Base-by-base conservation (phyloP, 352 stramenopile genomes). In the Pythium chondricola region DNA sequence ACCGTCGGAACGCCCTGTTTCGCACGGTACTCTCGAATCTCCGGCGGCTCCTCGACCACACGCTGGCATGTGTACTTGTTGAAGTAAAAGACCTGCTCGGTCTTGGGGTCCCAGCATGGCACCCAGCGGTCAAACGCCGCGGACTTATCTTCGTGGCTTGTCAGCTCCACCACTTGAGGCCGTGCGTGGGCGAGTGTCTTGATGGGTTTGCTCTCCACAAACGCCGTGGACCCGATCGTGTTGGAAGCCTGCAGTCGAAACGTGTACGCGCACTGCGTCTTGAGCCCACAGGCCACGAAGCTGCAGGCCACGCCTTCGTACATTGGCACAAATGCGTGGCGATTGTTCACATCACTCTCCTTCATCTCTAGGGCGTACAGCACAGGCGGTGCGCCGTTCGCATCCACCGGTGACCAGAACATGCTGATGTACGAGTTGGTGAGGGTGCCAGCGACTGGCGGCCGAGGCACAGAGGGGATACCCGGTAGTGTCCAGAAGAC, bases 31-130 rank as follows among this genome's bases (percentile, higher is more conserved):
- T 65, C 58, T 0, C 44, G 46, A 1, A 91, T 25, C 21, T 91
- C 80, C 7, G 32, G 54, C 16, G 75, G 74, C 36, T 88, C 76
- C 4, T 81, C 63, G 0, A 61, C 82, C 27, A 84, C 75, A 13
- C 70, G 76, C 49, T 88, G 75, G 29, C 73, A 82, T 4, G 78
- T 89, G 24, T 80, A 88, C 56, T 85, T 85, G 62, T 95, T 91
- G 63, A 93, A 95, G 61, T 83, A 95, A 55, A 95, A 95, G 0
- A 93, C 74, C 48, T 88, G 66, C 52, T 94, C 81, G 8, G 79
- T 70, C 52, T 83, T 86, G 27, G 69, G 69, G 30, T 95, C 85
- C 85, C 85, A 95, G 64, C 83, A 95, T 51, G 90, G 80, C 9
- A 93, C 71, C 85, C 85, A 95, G 0, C 69, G 69, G 40, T 85